Evolutionary conservation across 129 eudicot species (phyloP).

Genomic region (Tagetes patula): DNA sequence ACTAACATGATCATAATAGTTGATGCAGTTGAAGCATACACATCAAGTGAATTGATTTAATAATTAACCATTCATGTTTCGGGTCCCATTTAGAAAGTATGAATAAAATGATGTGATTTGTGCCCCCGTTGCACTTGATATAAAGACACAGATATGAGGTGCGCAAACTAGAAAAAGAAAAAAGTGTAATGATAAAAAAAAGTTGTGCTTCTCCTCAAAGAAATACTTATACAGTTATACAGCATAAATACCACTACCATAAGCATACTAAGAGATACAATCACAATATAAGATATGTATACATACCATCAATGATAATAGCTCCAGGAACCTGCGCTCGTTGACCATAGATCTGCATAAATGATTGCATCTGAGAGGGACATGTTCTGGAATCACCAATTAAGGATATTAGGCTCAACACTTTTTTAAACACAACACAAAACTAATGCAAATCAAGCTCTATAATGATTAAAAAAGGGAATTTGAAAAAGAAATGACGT

Average conservation of each 20-base stretch:
- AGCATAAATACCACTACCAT: slow-evolving; percentile 6
- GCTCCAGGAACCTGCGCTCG: slow-evolving; percentile 81
- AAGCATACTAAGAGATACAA: slow-evolving; percentile 4
- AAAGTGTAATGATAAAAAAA: background rate
- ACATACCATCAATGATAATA: slow-evolving; percentile 80
- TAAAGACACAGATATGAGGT: background rate
- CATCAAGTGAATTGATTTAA: background rate
- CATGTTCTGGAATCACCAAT: slow-evolving; percentile 52
- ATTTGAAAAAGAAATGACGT: background rate
- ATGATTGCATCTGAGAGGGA: slow-evolving; percentile 60
- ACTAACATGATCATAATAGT: slow-evolving; percentile 22
- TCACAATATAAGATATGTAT: slow-evolving; percentile 1
- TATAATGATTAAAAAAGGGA: background rate
- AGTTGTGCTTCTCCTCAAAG: background rate
- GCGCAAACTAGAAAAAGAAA: background rate
- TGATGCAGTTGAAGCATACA: slow-evolving; percentile 10
- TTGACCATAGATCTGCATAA: slow-evolving; percentile 77
- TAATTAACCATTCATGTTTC: background rate
- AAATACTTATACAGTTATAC: background rate
- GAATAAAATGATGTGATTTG: slow-evolving; percentile 1
- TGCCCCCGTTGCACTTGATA: background rate
- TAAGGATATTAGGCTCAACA: background rate
- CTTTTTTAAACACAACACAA: slow-evolving; percentile 11
- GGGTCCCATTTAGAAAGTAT: slow-evolving; percentile 1
- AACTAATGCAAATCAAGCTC: background rate